A percentile compares a stretch with the other conserved stretches of the same genome.
Conservation (phyloP, 2,329 filamentous ascomycete species). For the Colletotrichum destructivum region DNA sequence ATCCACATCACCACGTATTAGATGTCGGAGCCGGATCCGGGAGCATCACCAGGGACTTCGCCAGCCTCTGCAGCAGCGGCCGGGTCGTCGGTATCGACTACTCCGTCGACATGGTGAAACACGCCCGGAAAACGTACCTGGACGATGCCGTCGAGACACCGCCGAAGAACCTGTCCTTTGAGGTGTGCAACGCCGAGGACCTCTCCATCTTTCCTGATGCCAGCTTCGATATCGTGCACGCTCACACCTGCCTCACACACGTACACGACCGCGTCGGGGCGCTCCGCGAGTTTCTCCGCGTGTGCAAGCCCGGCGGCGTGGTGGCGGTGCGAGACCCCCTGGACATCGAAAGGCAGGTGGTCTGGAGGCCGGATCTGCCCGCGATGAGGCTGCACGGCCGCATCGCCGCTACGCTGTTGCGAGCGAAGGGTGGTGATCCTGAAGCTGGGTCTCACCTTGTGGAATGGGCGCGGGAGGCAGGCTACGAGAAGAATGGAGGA, state of each 20-base stretch:
- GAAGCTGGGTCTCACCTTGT: neutral
- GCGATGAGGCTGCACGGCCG: conserved; percentile 1
- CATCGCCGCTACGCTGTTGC: conserved; percentile 6
- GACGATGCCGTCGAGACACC: neutral
- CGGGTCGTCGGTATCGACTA: conserved; percentile 55
- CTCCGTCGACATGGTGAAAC: conserved; percentile 13
- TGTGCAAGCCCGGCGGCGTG: conserved; percentile 57
- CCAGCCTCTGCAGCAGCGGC: conserved; percentile 56
- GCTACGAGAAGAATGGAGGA: neutral
- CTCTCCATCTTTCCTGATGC: conserved; percentile 56
- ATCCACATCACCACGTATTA: conserved; percentile 56
- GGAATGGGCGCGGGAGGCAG: conserved; percentile 6
- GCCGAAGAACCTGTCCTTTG: conserved; percentile 48
- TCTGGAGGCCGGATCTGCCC: neutral
- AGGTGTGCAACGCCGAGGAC: conserved; percentile 52
- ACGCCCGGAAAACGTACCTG: neutral
- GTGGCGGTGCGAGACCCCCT: conserved; percentile 27
- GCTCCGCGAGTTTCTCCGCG: conserved; percentile 58
- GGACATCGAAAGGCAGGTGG: conserved; percentile 4
- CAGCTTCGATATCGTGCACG: conserved; percentile 61
- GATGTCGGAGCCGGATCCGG: conserved; percentile 66
- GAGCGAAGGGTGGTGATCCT: neutral
- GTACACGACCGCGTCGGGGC: conserved; percentile 53
- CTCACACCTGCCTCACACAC: conserved; percentile 60
- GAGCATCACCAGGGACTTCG: conserved; percentile 62